Base-by-base conservation (phyloP, 306 rosid species). In the Coriaria nepalensis region DNA sequence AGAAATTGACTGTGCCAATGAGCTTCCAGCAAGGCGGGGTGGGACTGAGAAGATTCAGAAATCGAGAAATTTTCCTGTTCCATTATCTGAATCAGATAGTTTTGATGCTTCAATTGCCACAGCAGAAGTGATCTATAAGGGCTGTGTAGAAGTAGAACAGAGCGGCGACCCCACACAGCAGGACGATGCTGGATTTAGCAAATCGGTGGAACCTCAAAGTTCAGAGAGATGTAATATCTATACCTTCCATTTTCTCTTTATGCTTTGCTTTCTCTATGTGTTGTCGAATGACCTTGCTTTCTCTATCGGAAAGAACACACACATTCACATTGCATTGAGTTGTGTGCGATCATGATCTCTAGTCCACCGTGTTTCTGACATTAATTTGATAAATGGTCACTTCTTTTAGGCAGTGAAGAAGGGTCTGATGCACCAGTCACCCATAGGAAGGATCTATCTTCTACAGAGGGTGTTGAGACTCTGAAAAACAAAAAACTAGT, bases 401-500 rank as follows among this genome's bases (percentile, higher is more conserved):
- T 63, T 49, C 66, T 44, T 56, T 72, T 77, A 78, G 93, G 74
- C 12, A 52, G 45, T 50, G 66, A 36, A 60, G 74, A 63, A 47
- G 64, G 63, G 37, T 57, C 49, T 61, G 83, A 72, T 57, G 60
- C 77, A 49, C 63, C 70, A 42, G 50, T 56, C 7, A 29, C 58
- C 47, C 66, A 67, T 33, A 32, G 6, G 45, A 80, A 73, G 65
- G 80, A 80, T 40, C 49, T 56, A 13, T 48, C 67, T 35, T 60
- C 68, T 9, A 5, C 68, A 38, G 94, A 64, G 64, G 63, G 32
- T 51, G 65, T 47, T 38, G 72, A 69, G 62, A 36, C 73, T 63
- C 62, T 59, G n/a, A 87, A 80, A 68, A 71, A 13, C 70, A 80
- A 50, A 69, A 87, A 87, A 70, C 36, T 67, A 5, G 96, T 88